Percentiles rank a stretch among this genome's conserved stretches.
These are phyloP conservation scores for Oryza rufipogon DNA, from an alignment of 176 grass and related monocot species.

Conservation along the genomic window DNA sequence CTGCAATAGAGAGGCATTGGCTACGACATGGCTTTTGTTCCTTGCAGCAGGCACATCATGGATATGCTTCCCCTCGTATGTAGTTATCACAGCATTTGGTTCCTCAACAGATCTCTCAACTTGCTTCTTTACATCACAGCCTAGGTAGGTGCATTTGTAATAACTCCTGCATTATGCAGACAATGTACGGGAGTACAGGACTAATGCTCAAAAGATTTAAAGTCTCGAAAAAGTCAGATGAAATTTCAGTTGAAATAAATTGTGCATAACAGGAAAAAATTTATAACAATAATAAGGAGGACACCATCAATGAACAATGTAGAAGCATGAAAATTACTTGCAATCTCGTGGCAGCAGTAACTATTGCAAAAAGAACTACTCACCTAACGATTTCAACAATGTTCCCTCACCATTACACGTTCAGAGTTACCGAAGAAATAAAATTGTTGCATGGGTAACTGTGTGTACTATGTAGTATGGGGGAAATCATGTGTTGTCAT, in stretches of 20 bases:
- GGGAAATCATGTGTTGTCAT: not conserved
- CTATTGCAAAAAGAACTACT: not conserved
- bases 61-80: conserved; percentile 78
- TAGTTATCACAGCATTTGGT: conserved; percentile 68
- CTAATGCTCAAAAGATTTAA: not conserved
- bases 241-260: conserved; percentile 11
- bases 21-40: conserved; percentile 40
- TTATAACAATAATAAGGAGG: conserved; percentile 9
- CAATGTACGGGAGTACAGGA: not conserved
- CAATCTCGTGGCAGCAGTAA: not conserved
- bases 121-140: conserved; percentile 69
- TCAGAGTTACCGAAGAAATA: not conserved
- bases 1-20: not conserved
- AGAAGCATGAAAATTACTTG: conserved; percentile 25
- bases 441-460: not conserved
- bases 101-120: conserved; percentile 63
- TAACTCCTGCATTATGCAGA: conserved; percentile 59
- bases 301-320: not conserved
- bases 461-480: not conserved
- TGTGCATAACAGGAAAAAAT: not conserved
- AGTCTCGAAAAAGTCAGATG: conserved; percentile 2
- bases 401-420: not conserved
- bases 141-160: conserved; percentile 73
- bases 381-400: not conserved
- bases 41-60: conserved; percentile 57